A percentile compares a stretch with the other conserved stretches of the same genome.
phyloP scores from a whole-genome alignment of 768 basidiomycete species.

The Lactarius akahatsu region DNA sequence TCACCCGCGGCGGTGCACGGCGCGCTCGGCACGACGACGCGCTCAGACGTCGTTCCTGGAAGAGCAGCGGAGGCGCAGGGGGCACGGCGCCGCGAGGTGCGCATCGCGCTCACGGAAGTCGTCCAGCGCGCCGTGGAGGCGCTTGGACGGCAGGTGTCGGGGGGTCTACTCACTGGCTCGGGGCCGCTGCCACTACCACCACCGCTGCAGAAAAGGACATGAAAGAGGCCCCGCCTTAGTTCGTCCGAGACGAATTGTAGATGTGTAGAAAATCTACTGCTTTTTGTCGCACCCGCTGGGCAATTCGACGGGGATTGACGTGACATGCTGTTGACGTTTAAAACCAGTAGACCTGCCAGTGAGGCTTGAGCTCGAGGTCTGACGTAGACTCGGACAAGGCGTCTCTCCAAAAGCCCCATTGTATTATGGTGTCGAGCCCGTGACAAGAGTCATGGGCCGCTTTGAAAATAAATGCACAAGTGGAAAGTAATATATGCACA shows the following conservation, averaged over 20 bases:
- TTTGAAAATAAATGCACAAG: not conserved
- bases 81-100: constrained; percentile 20
- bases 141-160: constrained; percentile 31
- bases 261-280: not conserved
- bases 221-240: not conserved
- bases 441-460: not conserved
- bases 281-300: not conserved
- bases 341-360: not conserved
- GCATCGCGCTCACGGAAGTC: constrained; percentile 36
- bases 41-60: not conserved
- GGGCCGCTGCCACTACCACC: not conserved
- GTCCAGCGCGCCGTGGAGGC: constrained; percentile 36
- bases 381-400: not conserved
- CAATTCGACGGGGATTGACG: not conserved
- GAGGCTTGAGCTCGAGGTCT: too few species aligned
- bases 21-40: constrained; percentile 21
- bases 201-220: not conserved
- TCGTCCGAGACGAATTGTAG: not conserved
- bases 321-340: not conserved
- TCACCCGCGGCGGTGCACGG: constrained; percentile 40
- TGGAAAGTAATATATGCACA: not conserved
- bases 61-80: constrained; percentile 9
- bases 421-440: not conserved
- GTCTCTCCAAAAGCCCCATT: not conserved
- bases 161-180: constrained; percentile 14